phyloP scores from a whole-genome alignment of 2,329 filamentous ascomycete species.

The Podosphaera aphanis region DNA sequence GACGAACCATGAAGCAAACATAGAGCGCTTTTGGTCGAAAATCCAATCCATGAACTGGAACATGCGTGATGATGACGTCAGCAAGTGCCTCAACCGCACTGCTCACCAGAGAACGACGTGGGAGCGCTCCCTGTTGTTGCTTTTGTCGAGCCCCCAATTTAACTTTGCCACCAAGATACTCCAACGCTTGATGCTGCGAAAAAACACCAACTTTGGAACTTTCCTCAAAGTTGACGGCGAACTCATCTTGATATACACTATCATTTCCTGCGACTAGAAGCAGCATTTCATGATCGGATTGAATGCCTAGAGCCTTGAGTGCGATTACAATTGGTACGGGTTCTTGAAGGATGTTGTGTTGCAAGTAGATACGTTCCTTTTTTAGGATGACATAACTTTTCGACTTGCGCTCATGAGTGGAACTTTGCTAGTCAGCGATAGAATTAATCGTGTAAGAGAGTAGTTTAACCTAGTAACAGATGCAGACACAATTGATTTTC shows the following conservation, averaged over 20 bases:
- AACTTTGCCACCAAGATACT: slow-evolving; percentile 70
- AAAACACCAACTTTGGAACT: slow-evolving; percentile 62
- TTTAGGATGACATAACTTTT: slow-evolving; percentile 92
- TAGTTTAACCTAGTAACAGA: slow-evolving; percentile 49
- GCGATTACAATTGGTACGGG: slow-evolving; percentile 88
- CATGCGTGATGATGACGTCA: slow-evolving; percentile 83
- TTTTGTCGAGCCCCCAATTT: slow-evolving; percentile 53
- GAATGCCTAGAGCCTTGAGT: slow-evolving; percentile 77
- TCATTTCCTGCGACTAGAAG: slow-evolving; percentile 75
- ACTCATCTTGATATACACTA: slow-evolving; percentile 77
- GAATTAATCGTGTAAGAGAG: not conserved
- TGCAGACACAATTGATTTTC: slow-evolving; percentile 82
- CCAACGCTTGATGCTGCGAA: slow-evolving; percentile 85
- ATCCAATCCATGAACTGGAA: slow-evolving; percentile 73
- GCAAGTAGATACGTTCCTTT: slow-evolving; percentile 71
- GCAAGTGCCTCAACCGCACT: slow-evolving; percentile 84
- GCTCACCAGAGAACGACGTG: slow-evolving; percentile 59
- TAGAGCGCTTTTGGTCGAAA: slow-evolving; percentile 96
- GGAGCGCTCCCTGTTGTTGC: slow-evolving; percentile 25
- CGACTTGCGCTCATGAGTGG: slow-evolving; percentile 89
- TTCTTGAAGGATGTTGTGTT: slow-evolving; percentile 82
- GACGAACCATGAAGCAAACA: slow-evolving; percentile 89
- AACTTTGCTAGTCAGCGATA: slow-evolving; percentile 29
- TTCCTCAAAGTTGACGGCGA: slow-evolving; percentile 86
- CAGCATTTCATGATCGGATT: slow-evolving; percentile 87